phyloP scores from a whole-genome alignment of 768 basidiomycete genomes.

The Hortiboletus flavorubellus region DNA sequence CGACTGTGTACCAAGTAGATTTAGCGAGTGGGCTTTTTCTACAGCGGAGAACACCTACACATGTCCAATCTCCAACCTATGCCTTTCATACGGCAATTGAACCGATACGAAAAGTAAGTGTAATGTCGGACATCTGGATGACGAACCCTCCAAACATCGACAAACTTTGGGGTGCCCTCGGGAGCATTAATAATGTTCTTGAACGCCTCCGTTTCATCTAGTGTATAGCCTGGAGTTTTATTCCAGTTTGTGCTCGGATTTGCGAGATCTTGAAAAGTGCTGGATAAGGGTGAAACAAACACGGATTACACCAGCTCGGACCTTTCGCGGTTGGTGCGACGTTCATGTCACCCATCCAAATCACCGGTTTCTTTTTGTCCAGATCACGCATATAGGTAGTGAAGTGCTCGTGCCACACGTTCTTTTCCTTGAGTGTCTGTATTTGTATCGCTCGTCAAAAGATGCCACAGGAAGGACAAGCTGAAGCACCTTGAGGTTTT shows the following conservation, averaged over 20 bases:
- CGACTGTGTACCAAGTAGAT: conserved; percentile 43
- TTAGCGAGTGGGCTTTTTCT: conserved; percentile 1
- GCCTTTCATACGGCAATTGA: conserved; percentile 75
- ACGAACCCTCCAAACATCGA: conserved; percentile 76
- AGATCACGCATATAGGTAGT: conserved; percentile 66
- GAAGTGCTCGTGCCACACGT: conserved; percentile 78
- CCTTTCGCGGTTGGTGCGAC: conserved; percentile 78
- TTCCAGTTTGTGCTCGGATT: conserved; percentile 80
- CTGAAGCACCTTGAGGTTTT: conserved; percentile 58
- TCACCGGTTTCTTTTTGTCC: conserved; percentile 77
- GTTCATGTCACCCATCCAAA: conserved; percentile 88
- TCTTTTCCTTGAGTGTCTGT: conserved; percentile 74
- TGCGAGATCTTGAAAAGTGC: conserved; percentile 49
- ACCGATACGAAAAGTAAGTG: conserved; percentile 82
- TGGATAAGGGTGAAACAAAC: not conserved
- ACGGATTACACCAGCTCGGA: conserved; percentile 21
- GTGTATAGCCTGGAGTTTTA: conserved; percentile 82
- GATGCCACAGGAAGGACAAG: not conserved
- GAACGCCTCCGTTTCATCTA: conserved; percentile 76
- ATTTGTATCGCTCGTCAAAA: not conserved
- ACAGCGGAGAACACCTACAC: conserved; percentile 47
- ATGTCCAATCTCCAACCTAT: conserved; percentile 87
- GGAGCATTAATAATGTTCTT: conserved; percentile 60
- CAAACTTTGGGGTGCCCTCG: conserved; percentile 45
- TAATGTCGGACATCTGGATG: conserved; percentile 73